These are phyloP conservation scores for Houttuynia cordata DNA, from an alignment of 164 flowering plant species.

Conservation along the genomic window DNA sequence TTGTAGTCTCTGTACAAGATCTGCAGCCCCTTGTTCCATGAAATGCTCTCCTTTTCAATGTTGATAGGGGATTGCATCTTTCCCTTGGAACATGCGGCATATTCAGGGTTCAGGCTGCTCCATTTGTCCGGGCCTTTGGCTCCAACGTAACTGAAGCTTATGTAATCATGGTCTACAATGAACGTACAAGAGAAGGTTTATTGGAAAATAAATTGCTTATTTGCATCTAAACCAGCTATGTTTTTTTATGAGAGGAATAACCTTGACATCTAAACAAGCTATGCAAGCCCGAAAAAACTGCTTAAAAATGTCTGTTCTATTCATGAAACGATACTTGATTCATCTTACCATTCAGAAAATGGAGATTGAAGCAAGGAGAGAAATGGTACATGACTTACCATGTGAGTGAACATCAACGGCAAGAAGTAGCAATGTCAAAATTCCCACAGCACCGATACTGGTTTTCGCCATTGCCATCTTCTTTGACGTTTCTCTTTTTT, in stretches of 20 bases:
- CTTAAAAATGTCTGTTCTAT: neutral
- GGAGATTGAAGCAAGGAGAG: no score
- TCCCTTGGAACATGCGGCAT: conserved; percentile 25
- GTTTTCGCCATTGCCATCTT: neutral
- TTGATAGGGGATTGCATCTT: conserved; percentile 45
- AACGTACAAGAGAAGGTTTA: neutral
- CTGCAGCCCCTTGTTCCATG: conserved; percentile 10
- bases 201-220: no score
- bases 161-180: neutral
- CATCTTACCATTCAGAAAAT: no score
- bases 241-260: no score
- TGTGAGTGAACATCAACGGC: neutral
- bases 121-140: conserved; percentile 37
- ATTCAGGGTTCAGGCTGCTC: conserved; percentile 32
- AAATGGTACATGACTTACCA: neutral
- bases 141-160: neutral
- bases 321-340: neutral
- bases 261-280: neutral
- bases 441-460: neutral
- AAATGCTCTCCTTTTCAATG: conserved; percentile 15
- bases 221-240: no score
- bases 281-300: no score
- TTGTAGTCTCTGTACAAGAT: conserved; percentile 30
- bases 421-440: neutral
- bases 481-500: neutral